Percentiles rank a stretch among this genome's conserved stretches.
phyloP scores from a whole-genome alignment of 768 basidiomycete genomes.

The Leccinum fibrillosum region DNA sequence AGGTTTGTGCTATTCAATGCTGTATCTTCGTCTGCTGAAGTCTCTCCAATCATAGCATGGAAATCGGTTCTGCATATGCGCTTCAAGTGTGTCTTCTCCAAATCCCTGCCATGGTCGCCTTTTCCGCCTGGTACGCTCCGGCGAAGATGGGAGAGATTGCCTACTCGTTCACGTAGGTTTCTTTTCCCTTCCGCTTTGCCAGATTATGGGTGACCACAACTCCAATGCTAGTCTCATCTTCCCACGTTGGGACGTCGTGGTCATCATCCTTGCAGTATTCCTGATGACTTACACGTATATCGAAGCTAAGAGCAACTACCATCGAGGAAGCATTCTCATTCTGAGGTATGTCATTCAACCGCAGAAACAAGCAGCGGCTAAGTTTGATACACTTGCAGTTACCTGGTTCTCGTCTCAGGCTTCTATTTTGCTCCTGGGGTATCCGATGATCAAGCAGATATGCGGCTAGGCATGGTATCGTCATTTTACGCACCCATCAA shows the following conservation, averaged over 20 bases:
- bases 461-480: conserved; percentile 2
- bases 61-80: conserved; percentile 98
- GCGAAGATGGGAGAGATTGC: conserved; percentile 82
- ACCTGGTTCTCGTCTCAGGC: conserved; percentile 85
- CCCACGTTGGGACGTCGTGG: conserved; percentile 97
- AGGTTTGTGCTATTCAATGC: conserved; percentile 51
- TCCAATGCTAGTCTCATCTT: conserved; percentile 73
- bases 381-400: conserved; percentile 46
- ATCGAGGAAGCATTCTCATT: conserved; percentile 93
- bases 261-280: conserved; percentile 94
- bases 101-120: conserved; percentile 98
- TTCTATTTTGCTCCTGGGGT: conserved; percentile 83
- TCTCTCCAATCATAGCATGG: conserved; percentile 64
- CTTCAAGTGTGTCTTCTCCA: conserved; percentile 97
- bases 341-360: conserved; percentile 58
- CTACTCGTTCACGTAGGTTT: conserved; percentile 87
- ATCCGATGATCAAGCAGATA: conserved; percentile 19
- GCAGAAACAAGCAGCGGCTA: not conserved
- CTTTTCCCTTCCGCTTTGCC: not conserved
- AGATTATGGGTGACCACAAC: conserved; percentile 1
- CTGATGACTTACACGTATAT: conserved; percentile 98
- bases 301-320: conserved; percentile 98
- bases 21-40: not conserved
- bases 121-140: conserved; percentile 93
- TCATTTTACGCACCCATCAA: conserved; percentile 1